phyloP scores from a whole-genome alignment of 2,329 filamentous ascomycete genomes.

The Scorias spongiosa region DNA sequence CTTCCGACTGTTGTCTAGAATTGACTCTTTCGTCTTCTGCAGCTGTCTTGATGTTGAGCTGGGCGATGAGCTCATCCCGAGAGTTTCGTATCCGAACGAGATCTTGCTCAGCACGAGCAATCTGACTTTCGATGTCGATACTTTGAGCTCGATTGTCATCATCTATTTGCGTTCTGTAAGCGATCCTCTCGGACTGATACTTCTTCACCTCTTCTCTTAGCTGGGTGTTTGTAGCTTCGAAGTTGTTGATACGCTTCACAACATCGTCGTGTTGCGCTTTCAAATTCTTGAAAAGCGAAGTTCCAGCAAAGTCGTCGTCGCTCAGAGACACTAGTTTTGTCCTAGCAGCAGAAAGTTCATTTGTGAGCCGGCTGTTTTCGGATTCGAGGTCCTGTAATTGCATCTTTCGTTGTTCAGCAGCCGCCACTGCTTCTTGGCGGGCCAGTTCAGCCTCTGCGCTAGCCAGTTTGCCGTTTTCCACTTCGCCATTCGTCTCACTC shows the following conservation, averaged over 20 bases:
- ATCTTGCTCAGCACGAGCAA: constrained; percentile 69
- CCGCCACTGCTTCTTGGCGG: constrained; percentile 62
- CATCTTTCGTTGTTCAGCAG: constrained; percentile 70
- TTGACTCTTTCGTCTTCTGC: constrained; percentile 61
- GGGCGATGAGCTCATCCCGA: constrained; percentile 73
- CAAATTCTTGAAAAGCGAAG: constrained; percentile 83
- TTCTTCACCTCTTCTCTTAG: constrained; percentile 74
- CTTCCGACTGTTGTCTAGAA: constrained; percentile 59
- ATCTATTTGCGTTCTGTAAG: constrained; percentile 68
- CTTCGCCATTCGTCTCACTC: constrained; percentile 33
- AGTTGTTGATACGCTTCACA: constrained; percentile 77
- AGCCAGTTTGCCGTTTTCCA: constrained; percentile 37
- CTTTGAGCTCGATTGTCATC: constrained; percentile 59
- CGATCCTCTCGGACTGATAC: constrained; percentile 67
- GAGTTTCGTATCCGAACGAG: constrained; percentile 70
- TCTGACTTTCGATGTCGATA: constrained; percentile 65
- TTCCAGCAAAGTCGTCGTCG: constrained; percentile 87
- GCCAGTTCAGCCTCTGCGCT: constrained; percentile 57
- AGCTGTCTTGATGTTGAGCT: constrained; percentile 64
- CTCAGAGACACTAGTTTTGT: constrained; percentile 54
- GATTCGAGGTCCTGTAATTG: constrained; percentile 66
- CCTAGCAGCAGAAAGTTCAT: constrained; percentile 64
- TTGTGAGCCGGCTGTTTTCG: constrained; percentile 59
- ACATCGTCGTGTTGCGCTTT: constrained; percentile 85
- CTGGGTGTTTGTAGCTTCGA: constrained; percentile 78